Evolutionary conservation across 345 rosid genomes (phyloP), one percentile per base, ranked within the genome.

Genomic region (Citrus medica): DNA sequence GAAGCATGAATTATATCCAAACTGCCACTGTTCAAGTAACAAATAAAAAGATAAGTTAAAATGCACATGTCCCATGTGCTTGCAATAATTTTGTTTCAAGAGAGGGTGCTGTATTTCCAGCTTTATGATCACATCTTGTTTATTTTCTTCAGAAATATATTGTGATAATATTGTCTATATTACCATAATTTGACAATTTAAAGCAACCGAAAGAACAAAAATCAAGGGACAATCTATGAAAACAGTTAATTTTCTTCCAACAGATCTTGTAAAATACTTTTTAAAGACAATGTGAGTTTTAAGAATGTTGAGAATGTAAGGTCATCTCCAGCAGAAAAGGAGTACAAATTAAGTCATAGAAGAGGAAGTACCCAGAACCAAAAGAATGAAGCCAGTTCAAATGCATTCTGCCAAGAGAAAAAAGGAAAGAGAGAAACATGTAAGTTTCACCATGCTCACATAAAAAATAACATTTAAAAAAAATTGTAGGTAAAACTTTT

Each of bases 311-410:
- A 51, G 35, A 32, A 51, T 10, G 65, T 37, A 61, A 46, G 22
- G 59, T 42, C 67, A 65, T 77, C 61, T 51, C 30, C 74, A 48
- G 33, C 76, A 66, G 37, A 25, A 74, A 77, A 59, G 40, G 16
- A 78, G 69, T 68, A 33, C 3, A 9, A 72, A 71, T 88, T 60
- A 58, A 70, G 79, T 62, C 48, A 60, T 25, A 63, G 80, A 82
- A 84, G 78, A 86, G 85, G 46, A 79, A 28, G 68, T 92, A 93
- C 99, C 99, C 98, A 95, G 76, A 92, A 92, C 99, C 99, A 93
- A 83, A 93, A 92, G 88, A 93, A 95, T 1, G 99, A 92, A 73
- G 99, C 98, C 85, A 95, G 76, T 67, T 95, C 99, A 66, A 95
- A 95, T 30, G 99, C 91, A 81, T 95, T 95, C 99, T 95, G 93